Conservation (phyloP, 2,329 filamentous ascomycete genomes). For the Ophiostoma piceae region DNA sequence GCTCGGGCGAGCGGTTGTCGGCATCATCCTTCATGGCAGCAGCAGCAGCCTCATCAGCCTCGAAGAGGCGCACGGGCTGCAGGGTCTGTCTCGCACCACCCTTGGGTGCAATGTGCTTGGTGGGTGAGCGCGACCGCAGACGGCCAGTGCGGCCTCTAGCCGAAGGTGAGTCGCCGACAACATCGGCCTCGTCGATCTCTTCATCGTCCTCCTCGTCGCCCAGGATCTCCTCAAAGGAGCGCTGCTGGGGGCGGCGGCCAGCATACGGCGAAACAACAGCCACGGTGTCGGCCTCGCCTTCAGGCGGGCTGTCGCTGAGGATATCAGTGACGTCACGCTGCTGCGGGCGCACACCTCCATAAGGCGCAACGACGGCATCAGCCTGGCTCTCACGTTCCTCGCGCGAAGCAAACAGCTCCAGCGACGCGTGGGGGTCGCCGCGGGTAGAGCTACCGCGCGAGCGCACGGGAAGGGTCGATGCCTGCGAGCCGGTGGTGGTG, state of each 20-base stretch:
- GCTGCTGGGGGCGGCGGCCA: constrained; percentile 54
- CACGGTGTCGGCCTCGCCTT: constrained; percentile 36
- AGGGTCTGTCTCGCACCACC: constrained; percentile 56
- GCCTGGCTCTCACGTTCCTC: constrained; percentile 44
- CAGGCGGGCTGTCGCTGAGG: constrained; percentile 49
- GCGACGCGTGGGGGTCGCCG: constrained; percentile 63
- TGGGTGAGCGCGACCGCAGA: constrained; percentile 43
- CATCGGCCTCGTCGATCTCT: constrained; percentile 16
- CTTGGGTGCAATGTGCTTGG: constrained; percentile 46
- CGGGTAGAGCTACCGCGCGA: constrained; percentile 49
- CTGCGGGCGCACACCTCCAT: constrained; percentile 52
- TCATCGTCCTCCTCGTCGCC: constrained; percentile 43
- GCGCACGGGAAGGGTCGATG: constrained; percentile 38
- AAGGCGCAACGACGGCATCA: constrained; percentile 52
- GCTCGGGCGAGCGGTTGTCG: constrained; percentile 40
- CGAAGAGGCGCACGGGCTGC: constrained; percentile 59
- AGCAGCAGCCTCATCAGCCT: constrained; percentile 32
- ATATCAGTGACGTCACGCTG: constrained; percentile 73
- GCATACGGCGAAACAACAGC: constrained; percentile 42
- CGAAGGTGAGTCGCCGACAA: constrained; percentile 15
- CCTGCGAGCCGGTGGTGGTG: constrained; percentile 18
- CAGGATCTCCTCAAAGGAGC: constrained; percentile 67
- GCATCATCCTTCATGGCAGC: constrained; percentile 35
- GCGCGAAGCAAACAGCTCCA: constrained; percentile 69
- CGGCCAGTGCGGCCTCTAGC: constrained; percentile 30